Percentiles rank a stretch among this genome's conserved stretches.
phyloP scores from a whole-genome alignment of 306 rosid species.

The Aeschynomene evenia region DNA sequence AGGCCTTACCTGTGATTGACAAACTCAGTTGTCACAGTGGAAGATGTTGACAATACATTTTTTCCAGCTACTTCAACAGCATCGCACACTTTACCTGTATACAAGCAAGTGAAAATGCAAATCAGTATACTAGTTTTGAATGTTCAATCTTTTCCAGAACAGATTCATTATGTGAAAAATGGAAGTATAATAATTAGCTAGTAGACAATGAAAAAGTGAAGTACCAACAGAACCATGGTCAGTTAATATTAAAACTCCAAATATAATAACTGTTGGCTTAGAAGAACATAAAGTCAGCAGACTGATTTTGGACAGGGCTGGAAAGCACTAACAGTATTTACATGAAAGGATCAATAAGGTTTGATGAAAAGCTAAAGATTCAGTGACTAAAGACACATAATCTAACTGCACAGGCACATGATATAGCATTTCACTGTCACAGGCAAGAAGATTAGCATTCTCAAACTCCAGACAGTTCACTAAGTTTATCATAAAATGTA shows the following conservation, averaged over 20 bases:
- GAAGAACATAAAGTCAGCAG: neutral
- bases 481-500: neutral
- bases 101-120: constrained; percentile 25
- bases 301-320: constrained; percentile 6
- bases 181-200: neutral
- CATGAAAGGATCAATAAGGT: neutral
- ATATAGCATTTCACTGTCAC: neutral
- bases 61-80: constrained; percentile 92
- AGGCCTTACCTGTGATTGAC: constrained; percentile 69
- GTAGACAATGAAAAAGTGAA: constrained; percentile 18
- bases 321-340: neutral
- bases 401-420: no score
- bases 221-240: constrained; percentile 1
- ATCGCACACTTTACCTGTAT: constrained; percentile 78
- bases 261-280: neutral
- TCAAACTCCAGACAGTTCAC: constrained; percentile 16
- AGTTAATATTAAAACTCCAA: constrained; percentile 2
- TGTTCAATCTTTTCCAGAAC: constrained; percentile 4
- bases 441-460: neutral
- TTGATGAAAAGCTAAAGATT: neutral
- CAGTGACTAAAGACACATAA: neutral
- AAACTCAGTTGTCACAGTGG: constrained; percentile 84
- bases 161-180: neutral
- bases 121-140: constrained; percentile 2
- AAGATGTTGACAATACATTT: constrained; percentile 87